These are phyloP conservation scores for Yamagishiella unicocca DNA, from an alignment of 139 green algal species.

Conservation along the genomic window DNA sequence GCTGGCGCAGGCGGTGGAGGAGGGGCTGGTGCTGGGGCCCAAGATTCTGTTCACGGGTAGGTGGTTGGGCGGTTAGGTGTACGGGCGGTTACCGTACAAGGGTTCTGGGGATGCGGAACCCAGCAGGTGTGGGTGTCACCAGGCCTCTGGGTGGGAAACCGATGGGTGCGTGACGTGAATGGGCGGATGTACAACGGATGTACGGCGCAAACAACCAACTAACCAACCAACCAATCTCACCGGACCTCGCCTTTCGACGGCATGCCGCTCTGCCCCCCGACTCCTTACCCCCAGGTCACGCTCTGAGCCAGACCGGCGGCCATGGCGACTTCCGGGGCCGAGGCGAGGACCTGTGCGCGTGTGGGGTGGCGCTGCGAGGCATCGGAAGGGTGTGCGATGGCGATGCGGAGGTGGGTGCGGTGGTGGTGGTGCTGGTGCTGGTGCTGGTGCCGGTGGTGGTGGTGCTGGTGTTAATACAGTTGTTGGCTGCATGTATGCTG, in stretches of 20 bases:
- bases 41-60: slow-evolving; percentile 73
- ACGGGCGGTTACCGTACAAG: too few species aligned
- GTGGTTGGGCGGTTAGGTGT: not conserved
- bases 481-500: not conserved
- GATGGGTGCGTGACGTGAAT: too few species aligned
- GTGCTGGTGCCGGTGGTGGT: not conserved
- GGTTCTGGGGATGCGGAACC: too few species aligned
- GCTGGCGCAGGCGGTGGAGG: slow-evolving; percentile 74
- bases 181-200: too few species aligned
- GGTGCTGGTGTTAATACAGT: not conserved
- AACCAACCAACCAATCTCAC: too few species aligned
- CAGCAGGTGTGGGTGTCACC: too few species aligned
- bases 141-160: too few species aligned
- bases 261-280: not conserved
- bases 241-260: too few species aligned
- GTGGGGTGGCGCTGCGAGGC: slow-evolving; percentile 63
- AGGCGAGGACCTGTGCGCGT: slow-evolving; percentile 67
- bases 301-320: slow-evolving; percentile 80
- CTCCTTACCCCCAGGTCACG: slow-evolving; percentile 53
- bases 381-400: slow-evolving; percentile 82
- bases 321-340: slow-evolving; percentile 76
- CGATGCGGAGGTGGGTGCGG: slow-evolving; percentile 62
- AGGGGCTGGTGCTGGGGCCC: slow-evolving; percentile 70
- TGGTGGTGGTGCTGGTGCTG: too few species aligned
- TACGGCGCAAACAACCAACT: too few species aligned